Conservation (phyloP, 345 rosid genomes). For the Eucalyptus melliodora region DNA sequence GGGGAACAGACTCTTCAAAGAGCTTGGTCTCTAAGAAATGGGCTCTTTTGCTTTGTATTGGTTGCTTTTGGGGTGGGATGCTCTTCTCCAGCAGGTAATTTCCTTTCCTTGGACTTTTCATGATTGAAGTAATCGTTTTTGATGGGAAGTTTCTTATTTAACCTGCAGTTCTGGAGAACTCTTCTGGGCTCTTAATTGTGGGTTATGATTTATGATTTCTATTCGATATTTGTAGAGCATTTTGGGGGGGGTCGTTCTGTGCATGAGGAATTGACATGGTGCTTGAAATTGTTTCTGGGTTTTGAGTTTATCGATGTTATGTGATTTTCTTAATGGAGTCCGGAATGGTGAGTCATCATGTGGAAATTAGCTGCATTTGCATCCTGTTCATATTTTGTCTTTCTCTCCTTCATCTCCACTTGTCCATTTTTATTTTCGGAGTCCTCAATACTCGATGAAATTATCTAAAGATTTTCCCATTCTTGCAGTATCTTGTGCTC, state of each 20-base stretch:
- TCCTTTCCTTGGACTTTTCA: not conserved
- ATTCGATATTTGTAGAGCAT: not conserved
- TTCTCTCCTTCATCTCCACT: not conserved
- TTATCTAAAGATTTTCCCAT: not conserved
- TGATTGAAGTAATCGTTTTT: not conserved
- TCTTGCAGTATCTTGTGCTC: not conserved
- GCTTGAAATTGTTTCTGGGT: not conserved
- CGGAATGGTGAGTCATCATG: not conserved
- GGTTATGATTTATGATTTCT: not conserved
- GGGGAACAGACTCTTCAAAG: slow-evolving; percentile 38
- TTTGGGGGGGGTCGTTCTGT: not conserved
- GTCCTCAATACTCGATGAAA: not conserved
- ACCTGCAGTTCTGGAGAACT: not conserved
- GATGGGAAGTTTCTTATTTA: not conserved
- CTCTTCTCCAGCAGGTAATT: slow-evolving; percentile 70
- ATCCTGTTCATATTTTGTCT: not conserved
- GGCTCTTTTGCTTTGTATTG: slow-evolving; percentile 72
- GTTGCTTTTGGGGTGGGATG: slow-evolving; percentile 89
- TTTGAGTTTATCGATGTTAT: not conserved
- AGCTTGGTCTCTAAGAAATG: slow-evolving; percentile 63
- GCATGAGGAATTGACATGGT: not conserved
- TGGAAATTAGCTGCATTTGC: not conserved
- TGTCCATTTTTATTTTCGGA: not conserved
- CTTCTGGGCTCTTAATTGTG: not conserved
- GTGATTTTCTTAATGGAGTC: not conserved